Conservation (phyloP, 192 early-diverging fungal species). For the Lobosporangium transversale region DNA sequence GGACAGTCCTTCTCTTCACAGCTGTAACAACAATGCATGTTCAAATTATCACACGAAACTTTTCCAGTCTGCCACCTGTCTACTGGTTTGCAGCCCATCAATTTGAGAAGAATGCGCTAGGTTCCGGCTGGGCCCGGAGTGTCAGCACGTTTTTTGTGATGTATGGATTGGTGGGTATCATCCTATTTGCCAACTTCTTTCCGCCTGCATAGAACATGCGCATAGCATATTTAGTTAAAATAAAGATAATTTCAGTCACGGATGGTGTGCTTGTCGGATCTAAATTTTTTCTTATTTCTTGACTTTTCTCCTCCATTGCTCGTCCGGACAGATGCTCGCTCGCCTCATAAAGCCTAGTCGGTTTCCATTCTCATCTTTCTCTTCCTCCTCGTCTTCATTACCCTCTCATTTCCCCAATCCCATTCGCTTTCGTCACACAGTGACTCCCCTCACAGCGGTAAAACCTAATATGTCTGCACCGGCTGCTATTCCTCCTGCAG, state of each 20-base stretch:
- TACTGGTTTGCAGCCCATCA: conserved; percentile 84
- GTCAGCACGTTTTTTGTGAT: conserved; percentile 69
- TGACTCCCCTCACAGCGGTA: neutral
- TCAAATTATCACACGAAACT: conserved; percentile 90
- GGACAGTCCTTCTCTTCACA: conserved; percentile 68
- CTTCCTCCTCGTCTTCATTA: neutral
- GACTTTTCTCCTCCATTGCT: no score
- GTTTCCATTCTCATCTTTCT: neutral
- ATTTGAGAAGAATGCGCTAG: conserved; percentile 26
- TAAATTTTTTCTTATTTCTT: no score
- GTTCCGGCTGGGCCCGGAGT: conserved; percentile 12
- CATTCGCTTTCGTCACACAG: neutral
- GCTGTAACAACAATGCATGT: conserved; percentile 84
- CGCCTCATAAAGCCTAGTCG: neutral
- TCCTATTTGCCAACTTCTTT: conserved; percentile 88
- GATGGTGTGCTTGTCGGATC: no score
- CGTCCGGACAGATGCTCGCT: neutral
- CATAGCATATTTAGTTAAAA: no score
- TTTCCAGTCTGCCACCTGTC: conserved; percentile 79
- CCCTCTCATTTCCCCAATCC: neutral
- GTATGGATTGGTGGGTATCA: conserved; percentile 79
- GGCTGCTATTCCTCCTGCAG: conserved; percentile 39
- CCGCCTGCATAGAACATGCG: conserved; percentile 75
- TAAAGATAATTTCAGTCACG: no score
- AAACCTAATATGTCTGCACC: neutral